Evolutionary conservation across 2,329 filamentous ascomycete genomes (phyloP), one percentile per base, ranked within the genome.

Genomic region (Chaetomiaceae sp.): DNA sequence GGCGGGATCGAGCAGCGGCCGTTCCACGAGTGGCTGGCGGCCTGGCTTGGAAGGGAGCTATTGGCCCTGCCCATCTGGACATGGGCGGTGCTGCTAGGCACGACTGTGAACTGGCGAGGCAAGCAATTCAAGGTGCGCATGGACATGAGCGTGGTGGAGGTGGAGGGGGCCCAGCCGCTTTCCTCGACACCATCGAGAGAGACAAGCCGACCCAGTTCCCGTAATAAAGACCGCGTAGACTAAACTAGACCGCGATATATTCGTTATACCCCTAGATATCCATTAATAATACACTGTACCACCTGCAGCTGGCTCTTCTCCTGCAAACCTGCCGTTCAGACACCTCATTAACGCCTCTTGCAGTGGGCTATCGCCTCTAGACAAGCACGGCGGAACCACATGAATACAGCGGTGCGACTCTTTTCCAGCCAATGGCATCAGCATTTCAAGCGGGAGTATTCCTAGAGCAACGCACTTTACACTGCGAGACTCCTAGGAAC

Each of bases 11-110:
- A 75, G 64, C 55, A 73, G 70, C 75, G 88, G 33, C 71, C 76
- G 0, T 86, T 94, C 52, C 58, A 68, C 0, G 78, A 87, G 59
- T 99, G 90, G 88, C 65, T 94, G 4, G 67, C 78, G 5, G 87
- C 91, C 0, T 99, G 95, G 94, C 62, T 95, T 0, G 90, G 87
- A 0, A 78, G 94, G 29, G 94, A 99, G 70, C 59, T 81, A 0
- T 75, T 96, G 8, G 91, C 94, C 0, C 74, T 96, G 41, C 91
- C 91, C 0, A 86, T 99, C 54, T 99, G 94, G 94, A 73, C 82
- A 0, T 90, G 86, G 81, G 94, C 94, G 1, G 88, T 96, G 18
- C 82, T 89, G 61, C 86, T 92, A n/a, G 94, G 94, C 0, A 83
- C 87, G 1, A 92, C 85, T 0, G 89, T 99, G 0, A 81, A 81